Percentiles rank a stretch among this genome's conserved stretches.
Conservation (phyloP, 2,329 filamentous ascomycete species). For the Aureobasidium melanogenum region DNA sequence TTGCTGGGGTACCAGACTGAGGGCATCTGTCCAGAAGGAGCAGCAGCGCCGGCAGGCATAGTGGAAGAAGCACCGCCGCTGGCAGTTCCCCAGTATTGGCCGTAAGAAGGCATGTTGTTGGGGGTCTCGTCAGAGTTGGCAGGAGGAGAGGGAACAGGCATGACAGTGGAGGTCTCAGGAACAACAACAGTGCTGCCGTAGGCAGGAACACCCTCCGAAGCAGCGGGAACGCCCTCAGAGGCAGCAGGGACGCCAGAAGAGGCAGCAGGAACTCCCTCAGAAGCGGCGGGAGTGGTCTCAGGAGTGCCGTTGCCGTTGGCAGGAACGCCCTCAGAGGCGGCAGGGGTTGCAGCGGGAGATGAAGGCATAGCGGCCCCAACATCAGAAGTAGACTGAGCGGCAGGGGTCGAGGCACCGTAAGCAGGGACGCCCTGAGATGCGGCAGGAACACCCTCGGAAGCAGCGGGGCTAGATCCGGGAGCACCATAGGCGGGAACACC, state of each 20-base stretch:
- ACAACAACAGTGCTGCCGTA: background rate
- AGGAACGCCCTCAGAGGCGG: background rate
- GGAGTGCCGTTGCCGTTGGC: background rate
- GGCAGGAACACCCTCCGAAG: background rate
- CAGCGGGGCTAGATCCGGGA: background rate
- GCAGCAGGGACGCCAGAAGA: background rate
- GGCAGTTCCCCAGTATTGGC: conserved; percentile 8
- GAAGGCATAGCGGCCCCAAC: background rate
- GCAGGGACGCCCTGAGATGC: background rate
- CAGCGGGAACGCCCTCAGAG: background rate
- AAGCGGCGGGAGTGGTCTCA: background rate
- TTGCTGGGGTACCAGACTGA: background rate
- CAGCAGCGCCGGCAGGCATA: background rate
- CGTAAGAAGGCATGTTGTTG: conserved; percentile 10
- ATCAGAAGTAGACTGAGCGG: background rate
- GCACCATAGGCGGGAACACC: background rate
- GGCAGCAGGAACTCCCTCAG: background rate
- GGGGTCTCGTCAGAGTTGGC: conserved; percentile 2
- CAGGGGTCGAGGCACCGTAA: background rate
- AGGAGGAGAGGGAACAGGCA: background rate
- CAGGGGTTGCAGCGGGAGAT: background rate
- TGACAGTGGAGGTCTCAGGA: background rate
- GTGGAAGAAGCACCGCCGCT: background rate
- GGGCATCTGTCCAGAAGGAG: conserved; percentile 7
- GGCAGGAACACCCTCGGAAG: background rate